Base-by-base conservation (phyloP, 768 basidiomycete species). In the Amanita rubescens region DNA sequence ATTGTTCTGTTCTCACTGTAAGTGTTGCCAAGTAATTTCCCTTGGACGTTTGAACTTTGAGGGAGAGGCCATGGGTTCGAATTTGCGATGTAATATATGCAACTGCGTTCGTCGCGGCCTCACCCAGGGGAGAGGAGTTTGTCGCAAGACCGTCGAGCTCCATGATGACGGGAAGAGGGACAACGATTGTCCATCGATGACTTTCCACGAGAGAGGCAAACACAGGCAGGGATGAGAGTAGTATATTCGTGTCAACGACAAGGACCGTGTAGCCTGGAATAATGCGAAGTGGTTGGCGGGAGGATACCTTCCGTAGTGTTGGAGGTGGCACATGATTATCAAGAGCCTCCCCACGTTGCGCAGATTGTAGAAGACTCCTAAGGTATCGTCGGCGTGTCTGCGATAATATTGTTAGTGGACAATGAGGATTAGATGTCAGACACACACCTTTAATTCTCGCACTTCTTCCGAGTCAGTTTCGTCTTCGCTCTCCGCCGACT, bases 131-230 rank as follows among this genome's bases (percentile, higher is more conserved):
- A 0, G 78, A 68, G 2, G 71, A 55, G 58, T 88, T 85, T 53
- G 72, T 68, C 1, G 79, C 75, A 7, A 98, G 81, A n/a, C 94
- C 93, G 59, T 99, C 95, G 7, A 99, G 84, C 61, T 99, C 96
- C 77, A 94, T 97, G 63, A 98, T 80, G 57, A 96, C 95, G 0
- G 94, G 94, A 3, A 98, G 79, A 3, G 96, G 96, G 0, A 99
- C 73, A 54, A 99, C 75, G 43, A 95, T 76, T 0, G 91, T 96
- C 93, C 94, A 98, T 24, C 73, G 74, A 15, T 82, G 69, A 55
- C 82, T 84, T 66, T 95, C 90, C 49, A 97, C 75, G 55, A 98
- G 74, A 11, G 84, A 78, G 0, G 79, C 67, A 55, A 99, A 75
- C 58, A 87, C 73, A 0, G 82, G 66, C 3, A 97, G 74, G 0